Conservation (phyloP, 352 stramenopile species). For the Pythium rhizo-oryzae region DNA sequence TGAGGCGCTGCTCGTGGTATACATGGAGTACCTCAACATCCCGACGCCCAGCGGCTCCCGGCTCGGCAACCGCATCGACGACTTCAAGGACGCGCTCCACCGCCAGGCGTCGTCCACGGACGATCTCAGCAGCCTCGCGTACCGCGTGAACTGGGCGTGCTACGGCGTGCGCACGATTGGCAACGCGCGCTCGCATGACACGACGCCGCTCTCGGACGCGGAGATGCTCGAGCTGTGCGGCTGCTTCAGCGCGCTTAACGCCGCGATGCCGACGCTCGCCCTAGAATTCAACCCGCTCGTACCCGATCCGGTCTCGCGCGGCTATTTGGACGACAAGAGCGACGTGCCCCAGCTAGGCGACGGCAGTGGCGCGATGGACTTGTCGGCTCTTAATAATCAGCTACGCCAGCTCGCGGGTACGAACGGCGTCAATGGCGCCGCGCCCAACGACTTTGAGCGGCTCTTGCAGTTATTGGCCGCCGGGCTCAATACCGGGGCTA, state of each 20-base stretch:
- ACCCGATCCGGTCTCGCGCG: neutral
- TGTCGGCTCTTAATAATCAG: constrained; percentile 12
- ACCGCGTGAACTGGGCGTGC: constrained; percentile 12
- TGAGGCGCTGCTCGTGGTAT: constrained; percentile 14
- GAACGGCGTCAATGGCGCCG: neutral
- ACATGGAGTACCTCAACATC: constrained; percentile 24
- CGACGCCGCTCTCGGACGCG: constrained; percentile 8
- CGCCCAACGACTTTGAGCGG: constrained; percentile 7
- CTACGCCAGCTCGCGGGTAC: neutral
- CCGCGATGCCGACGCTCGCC: constrained; percentile 11
- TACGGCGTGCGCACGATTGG: constrained; percentile 19
- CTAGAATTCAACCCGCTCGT: neutral
- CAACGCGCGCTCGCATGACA: constrained; percentile 16
- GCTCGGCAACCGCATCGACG: constrained; percentile 9
- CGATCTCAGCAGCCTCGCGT: constrained; percentile 4
- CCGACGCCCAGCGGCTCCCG: neutral
- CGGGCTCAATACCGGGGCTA: neutral
- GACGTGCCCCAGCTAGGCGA: neutral
- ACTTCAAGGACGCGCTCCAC: constrained; percentile 18
- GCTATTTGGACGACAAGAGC: neutral
- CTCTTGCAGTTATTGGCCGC: constrained; percentile 11
- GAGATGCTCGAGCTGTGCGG: constrained; percentile 18
- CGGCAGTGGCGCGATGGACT: neutral
- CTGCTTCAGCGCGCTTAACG: constrained; percentile 12
- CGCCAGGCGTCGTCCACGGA: neutral